Base-by-base conservation (phyloP, 1,284 basidiomycete species). In the Dichomitus squalens region DNA sequence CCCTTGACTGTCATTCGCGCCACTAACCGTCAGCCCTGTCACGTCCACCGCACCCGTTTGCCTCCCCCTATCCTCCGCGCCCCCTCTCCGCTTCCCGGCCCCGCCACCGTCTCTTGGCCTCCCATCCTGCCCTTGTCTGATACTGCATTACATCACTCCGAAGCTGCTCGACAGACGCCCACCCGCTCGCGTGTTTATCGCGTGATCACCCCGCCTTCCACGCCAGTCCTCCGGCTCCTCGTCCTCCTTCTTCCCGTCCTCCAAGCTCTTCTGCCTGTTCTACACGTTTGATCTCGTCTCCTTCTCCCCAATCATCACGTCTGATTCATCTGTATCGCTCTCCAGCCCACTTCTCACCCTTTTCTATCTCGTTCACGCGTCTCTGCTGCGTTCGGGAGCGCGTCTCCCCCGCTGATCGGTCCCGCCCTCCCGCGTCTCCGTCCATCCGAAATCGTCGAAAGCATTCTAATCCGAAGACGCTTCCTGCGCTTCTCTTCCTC, bases 361-460 rank as follows among this genome's bases (percentile, higher is more conserved):
- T n/a, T 29, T 3, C 36, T 20, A 33, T 47, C 41, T 23, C 27
- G 8, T 52, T 39, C 27, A 43, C 49, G 35, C 48, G 33, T 49
- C 31, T 25, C 16, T 36, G 18, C 34, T 23, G 23, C 43, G 31
- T 34, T 31, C 7, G 27, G 18, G n/a, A 21, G 41, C 36, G 38
- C 36, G 51, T 58, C 58, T 58, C 34, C 41, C 44, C 53, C 61
- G 61, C 61, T 60, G 61, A 63, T 60, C 58, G 61, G 53, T 51
- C 53, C 61, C 61, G 61, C 34, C 53, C n/a, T 31, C 31, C 51
- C 58, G 55, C 55, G 27, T 48, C 44, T 48, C 53, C 44, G 53
- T 39, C 53, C 58, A 53, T 39, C 53, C 58, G 48, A 31, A 58
- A 44, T 50, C 46, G 51, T 39, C 47, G 43, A 49, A 40, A 48